A percentile compares a stretch with the other conserved stretches of the same genome.
Evolutionary conservation across 352 stramenopile species (phyloP).

Genomic region (Blastocystis sp.): DNA sequence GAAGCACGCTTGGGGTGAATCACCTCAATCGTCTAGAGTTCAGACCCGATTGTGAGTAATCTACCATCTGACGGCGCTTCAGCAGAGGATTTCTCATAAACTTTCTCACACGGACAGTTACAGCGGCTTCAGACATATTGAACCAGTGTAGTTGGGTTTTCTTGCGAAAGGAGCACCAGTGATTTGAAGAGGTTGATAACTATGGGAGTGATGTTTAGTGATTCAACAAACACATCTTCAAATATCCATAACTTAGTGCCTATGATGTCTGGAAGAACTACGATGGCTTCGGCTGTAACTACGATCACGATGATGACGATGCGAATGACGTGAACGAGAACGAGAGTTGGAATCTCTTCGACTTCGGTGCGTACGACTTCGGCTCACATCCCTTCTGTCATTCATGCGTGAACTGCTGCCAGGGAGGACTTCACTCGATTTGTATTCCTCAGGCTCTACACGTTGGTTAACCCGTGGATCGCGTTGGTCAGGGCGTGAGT

Average conservation of each 20-base stretch:
- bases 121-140: constrained; percentile 63
- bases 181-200: background rate
- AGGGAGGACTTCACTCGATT: background rate
- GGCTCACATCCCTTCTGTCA: background rate
- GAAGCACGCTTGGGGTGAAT: constrained; percentile 44
- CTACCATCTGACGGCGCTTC: constrained; percentile 62
- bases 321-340: background rate
- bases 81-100: constrained; percentile 68
- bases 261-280: background rate
- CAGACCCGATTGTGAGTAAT: background rate
- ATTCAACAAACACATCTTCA: background rate
- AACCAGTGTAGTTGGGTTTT: constrained; percentile 43
- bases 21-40: constrained; percentile 54
- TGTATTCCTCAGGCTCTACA: background rate
- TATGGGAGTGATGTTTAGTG: background rate
- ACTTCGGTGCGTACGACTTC: background rate
- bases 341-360: background rate
- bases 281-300: background rate
- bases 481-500: background rate
- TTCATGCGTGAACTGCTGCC: background rate
- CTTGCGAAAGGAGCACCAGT: background rate
- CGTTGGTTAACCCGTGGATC: background rate
- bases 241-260: background rate
- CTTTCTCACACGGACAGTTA: constrained; percentile 66
- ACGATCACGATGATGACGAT: background rate